Evolutionary conservation across 2,329 filamentous ascomycete species (phyloP), one percentile per base, ranked within the genome.

Genomic region (Didymella keratinophila): DNA sequence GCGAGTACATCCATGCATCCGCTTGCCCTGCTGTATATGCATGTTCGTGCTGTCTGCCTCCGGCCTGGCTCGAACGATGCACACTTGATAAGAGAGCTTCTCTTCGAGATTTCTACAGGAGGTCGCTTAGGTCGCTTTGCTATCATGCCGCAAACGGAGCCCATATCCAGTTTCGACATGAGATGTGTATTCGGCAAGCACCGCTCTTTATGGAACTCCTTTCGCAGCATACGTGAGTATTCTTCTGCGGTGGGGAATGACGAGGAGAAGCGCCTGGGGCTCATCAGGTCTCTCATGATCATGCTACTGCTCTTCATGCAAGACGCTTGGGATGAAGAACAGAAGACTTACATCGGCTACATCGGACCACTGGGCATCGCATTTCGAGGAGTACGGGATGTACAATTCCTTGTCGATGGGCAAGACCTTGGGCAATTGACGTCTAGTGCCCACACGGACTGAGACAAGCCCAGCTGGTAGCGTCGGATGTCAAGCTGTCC

Each of bases 251-350:
- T 39, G 14, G 32, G 45, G 8, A 37, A 46, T 1, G 50, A 45
- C 21, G 41, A 27, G 5, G 5, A 36, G 9, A 45, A 18, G n/a
- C 42, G 37, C 12, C 39, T 58, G 7, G 50, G 45, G 10, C 30
- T 51, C 11, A n/a, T 36, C 9, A 27, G 30, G 2, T 53, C 56
- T 4, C 50, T 58, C 30, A 58, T 36, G 25, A 53, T 58, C 27
- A 58, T 58, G 56, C 25, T 54, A 6, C 18, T 58, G 11, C 27
- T 58, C n/a, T 46, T 45, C 23, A 11, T 58, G 18, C 45, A 58
- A 25, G 50, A 54, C n/a, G 39, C 56, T 4, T 58, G 56, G 56
- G 56, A 53, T 12, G 56, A 54, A 14, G 56, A 58, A n/a, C 53
- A 39, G 20, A 45, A 45, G 12, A 30, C 42, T 12, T 58, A 58